Conservation (phyloP, 176 grass and related monocot genomes). For the Elymus sibiricus region DNA sequence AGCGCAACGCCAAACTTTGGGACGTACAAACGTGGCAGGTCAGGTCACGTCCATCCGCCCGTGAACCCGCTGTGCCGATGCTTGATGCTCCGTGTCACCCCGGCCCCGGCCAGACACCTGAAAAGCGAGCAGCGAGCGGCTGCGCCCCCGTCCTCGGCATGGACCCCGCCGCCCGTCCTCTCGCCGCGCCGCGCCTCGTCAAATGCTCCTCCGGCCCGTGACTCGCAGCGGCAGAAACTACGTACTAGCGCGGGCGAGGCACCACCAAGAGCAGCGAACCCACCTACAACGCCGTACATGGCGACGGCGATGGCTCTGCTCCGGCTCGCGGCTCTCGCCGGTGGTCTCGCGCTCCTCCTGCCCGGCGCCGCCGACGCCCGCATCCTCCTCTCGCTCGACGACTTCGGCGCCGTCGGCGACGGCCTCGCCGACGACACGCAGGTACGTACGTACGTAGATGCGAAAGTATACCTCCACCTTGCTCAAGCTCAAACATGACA, state of each 20-base stretch:
- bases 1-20: background rate
- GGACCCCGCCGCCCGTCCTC: background rate
- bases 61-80: background rate
- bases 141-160: background rate
- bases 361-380: constrained; percentile 1
- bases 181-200: background rate
- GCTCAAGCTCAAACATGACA: too few relatives aligned
- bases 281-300: background rate
- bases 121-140: too few relatives aligned
- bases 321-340: background rate
- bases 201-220: background rate
- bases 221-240: background rate
- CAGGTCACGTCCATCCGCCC: background rate
- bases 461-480: too few relatives aligned
- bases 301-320: background rate
- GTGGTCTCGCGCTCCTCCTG: background rate
- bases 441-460: constrained; percentile 1
- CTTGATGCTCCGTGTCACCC: background rate
- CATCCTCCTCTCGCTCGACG: constrained; percentile 36
- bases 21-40: background rate
- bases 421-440: constrained; percentile 49
- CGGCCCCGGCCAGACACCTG: too few relatives aligned
- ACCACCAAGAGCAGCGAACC: background rate
- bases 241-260: too few relatives aligned
- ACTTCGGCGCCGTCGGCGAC: constrained; percentile 59